Conservation (phyloP, 352 stramenopile species). For the Salisapilia sapeloensis region DNA sequence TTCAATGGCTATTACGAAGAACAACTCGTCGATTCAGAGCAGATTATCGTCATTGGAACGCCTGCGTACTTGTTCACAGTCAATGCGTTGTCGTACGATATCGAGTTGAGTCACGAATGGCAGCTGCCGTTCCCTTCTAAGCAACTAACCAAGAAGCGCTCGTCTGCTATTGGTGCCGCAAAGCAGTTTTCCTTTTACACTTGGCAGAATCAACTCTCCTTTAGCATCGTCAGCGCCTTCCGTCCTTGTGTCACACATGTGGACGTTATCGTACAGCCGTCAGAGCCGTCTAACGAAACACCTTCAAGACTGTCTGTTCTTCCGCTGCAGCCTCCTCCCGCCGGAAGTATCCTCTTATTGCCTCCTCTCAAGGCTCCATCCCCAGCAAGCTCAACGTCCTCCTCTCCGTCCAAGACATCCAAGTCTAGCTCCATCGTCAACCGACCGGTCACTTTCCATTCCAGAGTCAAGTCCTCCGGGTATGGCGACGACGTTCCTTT, state of each 20-base stretch:
- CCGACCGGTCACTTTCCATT: constrained; percentile 70
- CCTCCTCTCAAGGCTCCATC: neutral
- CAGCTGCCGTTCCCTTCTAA: constrained; percentile 11
- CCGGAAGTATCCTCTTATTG: constrained; percentile 1
- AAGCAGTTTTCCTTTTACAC: constrained; percentile 37
- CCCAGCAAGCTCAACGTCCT: constrained; percentile 1
- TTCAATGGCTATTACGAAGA: constrained; percentile 36
- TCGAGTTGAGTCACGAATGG: constrained; percentile 33
- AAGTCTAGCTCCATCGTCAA: constrained; percentile 16
- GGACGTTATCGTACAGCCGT: constrained; percentile 1
- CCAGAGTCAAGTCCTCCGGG: constrained; percentile 61
- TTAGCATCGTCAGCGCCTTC: constrained; percentile 45
- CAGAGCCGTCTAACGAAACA: too few species aligned
- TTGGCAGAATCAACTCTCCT: constrained; percentile 10
- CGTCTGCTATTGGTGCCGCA: constrained; percentile 17
- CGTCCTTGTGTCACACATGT: constrained; percentile 41
- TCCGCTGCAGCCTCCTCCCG: constrained; percentile 1
- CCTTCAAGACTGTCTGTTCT: too few species aligned
- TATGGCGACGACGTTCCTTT: constrained; percentile 31
- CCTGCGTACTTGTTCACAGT: constrained; percentile 27
- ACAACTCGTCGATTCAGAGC: constrained; percentile 24
- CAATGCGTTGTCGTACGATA: constrained; percentile 56
- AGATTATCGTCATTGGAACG: constrained; percentile 32
- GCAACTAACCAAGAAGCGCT: neutral
- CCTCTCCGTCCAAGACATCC: constrained; percentile 7